phyloP scores from a whole-genome alignment of 108 stramenopile species.

The Skeletonema menzelii region DNA sequence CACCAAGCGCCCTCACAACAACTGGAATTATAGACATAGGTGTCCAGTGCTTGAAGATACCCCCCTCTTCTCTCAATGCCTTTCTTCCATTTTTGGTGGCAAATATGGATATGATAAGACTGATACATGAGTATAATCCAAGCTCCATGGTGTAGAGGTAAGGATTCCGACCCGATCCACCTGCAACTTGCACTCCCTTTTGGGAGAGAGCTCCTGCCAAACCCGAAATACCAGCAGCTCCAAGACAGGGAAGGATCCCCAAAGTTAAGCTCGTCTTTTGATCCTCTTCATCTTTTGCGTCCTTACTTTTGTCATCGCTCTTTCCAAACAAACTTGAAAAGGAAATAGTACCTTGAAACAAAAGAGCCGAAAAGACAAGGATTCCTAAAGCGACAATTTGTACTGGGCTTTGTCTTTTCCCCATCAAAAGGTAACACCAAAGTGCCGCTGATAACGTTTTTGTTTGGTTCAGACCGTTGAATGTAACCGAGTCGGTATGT shows the following conservation, averaged over 20 bases:
- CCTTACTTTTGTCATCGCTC: conserved; percentile 4
- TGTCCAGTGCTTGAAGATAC: conserved; percentile 46
- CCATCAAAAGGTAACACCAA: conserved; percentile 88
- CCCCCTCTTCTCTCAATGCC: conserved; percentile 40
- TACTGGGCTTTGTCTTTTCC: conserved; percentile 64
- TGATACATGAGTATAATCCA: conserved; percentile 50
- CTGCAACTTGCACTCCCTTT: conserved; percentile 72
- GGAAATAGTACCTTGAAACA: conserved; percentile 62
- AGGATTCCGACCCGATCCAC: conserved; percentile 64
- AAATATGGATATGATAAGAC: conserved; percentile 52
- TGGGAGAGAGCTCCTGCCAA: conserved; percentile 87
- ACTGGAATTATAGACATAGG: conserved; percentile 54
- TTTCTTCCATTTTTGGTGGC: conserved; percentile 41
- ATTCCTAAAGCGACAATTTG: conserved; percentile 82
- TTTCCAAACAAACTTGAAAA: conserved; percentile 32
- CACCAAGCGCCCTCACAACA: conserved; percentile 67
- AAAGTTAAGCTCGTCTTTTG: conserved; percentile 40
- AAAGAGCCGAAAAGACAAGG: conserved; percentile 68
- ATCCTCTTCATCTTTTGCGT: conserved; percentile 6
- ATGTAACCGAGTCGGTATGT: conserved; percentile 83
- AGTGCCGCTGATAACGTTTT: conserved; percentile 90
- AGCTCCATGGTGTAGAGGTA: conserved; percentile 84
- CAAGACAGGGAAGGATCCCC: conserved; percentile 72
- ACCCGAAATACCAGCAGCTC: conserved; percentile 79
- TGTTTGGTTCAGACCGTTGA: conserved; percentile 88